Base-by-base conservation (phyloP, 148 eudicot genomes). In the Polygonum maritimum region DNA sequence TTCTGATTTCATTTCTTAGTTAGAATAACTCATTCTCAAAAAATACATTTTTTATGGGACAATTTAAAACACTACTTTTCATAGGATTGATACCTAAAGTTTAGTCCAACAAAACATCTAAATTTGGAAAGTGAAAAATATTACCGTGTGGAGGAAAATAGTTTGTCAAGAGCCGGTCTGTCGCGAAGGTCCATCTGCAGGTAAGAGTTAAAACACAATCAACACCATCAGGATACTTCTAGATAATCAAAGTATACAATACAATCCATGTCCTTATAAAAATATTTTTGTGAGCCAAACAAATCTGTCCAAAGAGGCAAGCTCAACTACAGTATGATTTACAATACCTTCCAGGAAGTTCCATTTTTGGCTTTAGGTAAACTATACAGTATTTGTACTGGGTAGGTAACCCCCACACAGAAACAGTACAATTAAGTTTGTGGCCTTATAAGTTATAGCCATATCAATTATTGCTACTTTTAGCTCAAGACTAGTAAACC, bases 111-210 rank as follows among this genome's bases (percentile, higher is more conserved):
- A 44, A 33, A 33, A 48, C 12, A 1, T 38, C 8, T 16, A 40
- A 44, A 44, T 1, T 36, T 65, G 19, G 40, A 33, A 69, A 4
- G 63, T 45, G 62, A 48, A 10, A 10, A 51, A 38, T 16, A 92
- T 85, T 89, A 96, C 99, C 84, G 88, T 41, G 88, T 81, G 2
- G 95, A 85, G 73, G 92, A 87, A 84, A 96, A 96, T 67, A 96
- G 80, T 62, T 81, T 78, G 77, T 92, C 98, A 70, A 96, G 87
- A 35, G 90, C 93, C 36, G 92, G 81, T 84, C 86, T 96, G 81
- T 92, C 91, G 48, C 98, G 86, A 69, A 96, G 89, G 76, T 96
- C 99, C 77, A 89, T 82, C 98, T 94, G 88, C 85, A 84, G 69
- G 39, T n/a, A 33, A 63, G 2, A 33, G 45, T 36, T 2, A 38